Percentiles rank a stretch among this genome's conserved stretches.
Conservation (phyloP, 2,329 filamentous ascomycete genomes). For the Zalaria sp. region DNA sequence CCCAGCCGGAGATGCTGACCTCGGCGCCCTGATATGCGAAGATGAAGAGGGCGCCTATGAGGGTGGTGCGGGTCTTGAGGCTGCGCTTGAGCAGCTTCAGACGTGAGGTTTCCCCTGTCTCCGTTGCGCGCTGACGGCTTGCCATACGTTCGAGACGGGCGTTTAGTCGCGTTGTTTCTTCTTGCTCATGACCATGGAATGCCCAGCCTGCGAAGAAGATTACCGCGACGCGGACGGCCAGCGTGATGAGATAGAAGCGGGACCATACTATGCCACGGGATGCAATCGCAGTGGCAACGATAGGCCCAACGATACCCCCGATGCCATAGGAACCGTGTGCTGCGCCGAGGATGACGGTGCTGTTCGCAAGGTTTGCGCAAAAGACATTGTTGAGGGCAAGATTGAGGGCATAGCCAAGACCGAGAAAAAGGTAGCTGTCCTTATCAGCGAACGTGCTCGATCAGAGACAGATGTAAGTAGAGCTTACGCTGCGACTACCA, state of each 20-base stretch:
- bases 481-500: constrained; percentile 39
- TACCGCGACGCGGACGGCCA: constrained; percentile 44
- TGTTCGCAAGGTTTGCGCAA: constrained; percentile 37
- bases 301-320: constrained; percentile 44
- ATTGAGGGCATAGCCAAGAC: constrained; percentile 36
- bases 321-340: constrained; percentile 50
- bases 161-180: constrained; percentile 32
- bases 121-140: constrained; percentile 22
- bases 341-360: constrained; percentile 40
- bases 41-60: constrained; percentile 68
- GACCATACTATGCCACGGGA: constrained; percentile 50
- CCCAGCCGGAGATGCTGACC: constrained; percentile 74
- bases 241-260: constrained; percentile 55
- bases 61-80: constrained; percentile 42
- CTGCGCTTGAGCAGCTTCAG: constrained; percentile 35
- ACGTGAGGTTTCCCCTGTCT: constrained; percentile 30
- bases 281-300: constrained; percentile 62
- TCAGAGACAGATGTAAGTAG: not conserved
- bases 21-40: constrained; percentile 79
- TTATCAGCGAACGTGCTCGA: constrained; percentile 6
- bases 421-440: constrained; percentile 51
- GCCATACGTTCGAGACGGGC: constrained; percentile 28
- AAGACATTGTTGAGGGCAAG: constrained; percentile 44
- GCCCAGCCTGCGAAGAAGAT: constrained; percentile 48
- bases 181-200: constrained; percentile 56